Evolutionary conservation across 106 monocot species (phyloP).

Genomic region (Allium cepa): DNA sequence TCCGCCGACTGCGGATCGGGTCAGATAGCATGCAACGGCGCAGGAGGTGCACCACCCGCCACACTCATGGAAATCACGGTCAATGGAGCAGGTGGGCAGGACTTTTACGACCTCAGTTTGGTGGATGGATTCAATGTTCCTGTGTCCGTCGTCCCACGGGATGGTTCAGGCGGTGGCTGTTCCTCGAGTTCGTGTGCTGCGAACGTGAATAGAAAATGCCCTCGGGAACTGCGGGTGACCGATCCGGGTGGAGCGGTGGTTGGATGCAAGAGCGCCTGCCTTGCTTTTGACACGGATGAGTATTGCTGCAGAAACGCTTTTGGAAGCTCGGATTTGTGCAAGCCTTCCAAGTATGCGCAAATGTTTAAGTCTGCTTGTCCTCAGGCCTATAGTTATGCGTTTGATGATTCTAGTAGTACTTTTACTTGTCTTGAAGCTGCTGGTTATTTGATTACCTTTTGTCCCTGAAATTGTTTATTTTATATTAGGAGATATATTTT

Average conservation of each 20-base stretch:
- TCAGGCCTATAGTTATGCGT: too few species aligned
- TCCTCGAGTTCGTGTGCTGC: not conserved
- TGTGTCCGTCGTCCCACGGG: not conserved
- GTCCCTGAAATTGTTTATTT: too few species aligned
- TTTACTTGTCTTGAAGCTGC: too few species aligned
- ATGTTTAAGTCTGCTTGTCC: too few species aligned
- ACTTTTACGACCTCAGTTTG: conserved; percentile 16
- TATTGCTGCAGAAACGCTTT: conserved; percentile 3
- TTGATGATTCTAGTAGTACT: too few species aligned
- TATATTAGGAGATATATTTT: too few species aligned
- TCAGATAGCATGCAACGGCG: not conserved
- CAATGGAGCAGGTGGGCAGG: not conserved
- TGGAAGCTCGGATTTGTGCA: not conserved
- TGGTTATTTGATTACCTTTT: too few species aligned
- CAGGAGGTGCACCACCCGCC: not conserved
- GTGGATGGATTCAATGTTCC: conserved; percentile 20
- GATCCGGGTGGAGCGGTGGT: conserved; percentile 1
- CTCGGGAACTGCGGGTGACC: not conserved
- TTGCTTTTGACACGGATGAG: conserved; percentile 19
- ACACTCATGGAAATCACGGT: conserved; percentile 16
- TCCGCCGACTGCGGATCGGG: conserved; percentile 55
- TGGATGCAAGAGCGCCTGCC: conserved; percentile 8
- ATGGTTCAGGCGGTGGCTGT: conserved; percentile 3
- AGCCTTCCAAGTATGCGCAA: not conserved
- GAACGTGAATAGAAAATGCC: not conserved